phyloP scores from a whole-genome alignment of 73 alveolate species.

The Durusdinium trenchii region DNA sequence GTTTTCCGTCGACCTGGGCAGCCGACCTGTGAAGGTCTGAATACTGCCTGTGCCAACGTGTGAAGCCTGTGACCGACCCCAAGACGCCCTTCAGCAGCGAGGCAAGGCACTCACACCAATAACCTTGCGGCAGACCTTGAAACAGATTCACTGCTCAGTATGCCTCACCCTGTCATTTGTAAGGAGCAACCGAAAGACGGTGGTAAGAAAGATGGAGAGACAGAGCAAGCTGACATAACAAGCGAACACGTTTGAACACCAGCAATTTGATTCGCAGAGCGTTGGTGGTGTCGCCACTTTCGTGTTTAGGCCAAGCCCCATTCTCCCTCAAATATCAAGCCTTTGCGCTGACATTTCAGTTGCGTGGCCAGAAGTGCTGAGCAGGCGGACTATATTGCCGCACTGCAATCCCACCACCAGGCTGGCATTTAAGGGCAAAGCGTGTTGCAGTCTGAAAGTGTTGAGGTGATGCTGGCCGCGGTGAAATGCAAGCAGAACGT shows the following conservation, averaged over 20 bases:
- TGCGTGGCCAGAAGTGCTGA: no score
- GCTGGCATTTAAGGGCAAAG: not conserved
- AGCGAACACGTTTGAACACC: no score
- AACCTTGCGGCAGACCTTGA: no score
- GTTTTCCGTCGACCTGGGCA: not conserved
- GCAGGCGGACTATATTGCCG: slow-evolving; percentile 77
- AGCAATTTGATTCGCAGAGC: no score
- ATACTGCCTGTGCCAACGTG: slow-evolving; percentile 85
- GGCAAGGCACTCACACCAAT: not conserved
- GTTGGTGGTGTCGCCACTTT: no score
- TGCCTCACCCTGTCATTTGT: no score
- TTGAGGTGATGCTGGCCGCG: slow-evolving; percentile 77
- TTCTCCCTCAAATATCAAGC: no score
- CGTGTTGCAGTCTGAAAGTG: not conserved
- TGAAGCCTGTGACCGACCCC: slow-evolving; percentile 81
- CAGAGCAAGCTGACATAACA: not conserved
- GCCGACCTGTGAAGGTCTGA: slow-evolving; percentile 36
- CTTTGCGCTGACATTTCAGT: no score
- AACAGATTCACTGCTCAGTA: no score
- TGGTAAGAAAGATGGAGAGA: not conserved
- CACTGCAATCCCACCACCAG: slow-evolving; percentile 58
- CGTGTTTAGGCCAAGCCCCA: no score
- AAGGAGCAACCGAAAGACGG: not conserved
- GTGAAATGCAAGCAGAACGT: slow-evolving; percentile 90
- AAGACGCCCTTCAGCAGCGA: slow-evolving; percentile 81